phyloP scores from a whole-genome alignment of 306 rosid species.

The Gastrolobium villosum region DNA sequence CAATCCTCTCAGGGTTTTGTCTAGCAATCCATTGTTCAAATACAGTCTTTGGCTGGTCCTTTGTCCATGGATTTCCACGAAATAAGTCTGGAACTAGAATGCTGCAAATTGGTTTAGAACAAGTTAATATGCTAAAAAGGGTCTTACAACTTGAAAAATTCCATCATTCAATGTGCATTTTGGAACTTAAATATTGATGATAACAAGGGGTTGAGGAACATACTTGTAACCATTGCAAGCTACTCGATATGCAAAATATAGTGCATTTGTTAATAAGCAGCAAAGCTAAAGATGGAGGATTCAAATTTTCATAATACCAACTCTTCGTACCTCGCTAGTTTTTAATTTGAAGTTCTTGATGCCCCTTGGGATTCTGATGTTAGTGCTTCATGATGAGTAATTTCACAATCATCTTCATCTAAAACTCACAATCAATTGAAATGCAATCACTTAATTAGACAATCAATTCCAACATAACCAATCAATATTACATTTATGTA shows the following conservation, averaged over 20 bases:
- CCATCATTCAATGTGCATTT: neutral
- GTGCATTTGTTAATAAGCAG: too few species aligned
- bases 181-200: neutral
- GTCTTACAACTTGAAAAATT: slow-evolving; percentile 4
- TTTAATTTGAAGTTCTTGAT: too few species aligned
- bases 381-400: too few species aligned
- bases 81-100: slow-evolving; percentile 85
- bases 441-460: too few species aligned
- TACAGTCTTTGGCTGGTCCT: slow-evolving; percentile 51
- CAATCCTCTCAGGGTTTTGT: slow-evolving; percentile 65
- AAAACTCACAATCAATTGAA: too few species aligned
- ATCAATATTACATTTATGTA: too few species aligned
- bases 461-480: too few species aligned
- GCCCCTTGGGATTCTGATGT: too few species aligned
- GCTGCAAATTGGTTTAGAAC: slow-evolving; percentile 62
- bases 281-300: too few species aligned
- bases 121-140: slow-evolving; percentile 11
- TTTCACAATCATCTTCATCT: too few species aligned
- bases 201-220: slow-evolving; percentile 36
- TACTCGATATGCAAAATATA: slow-evolving; percentile 81
- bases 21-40: slow-evolving; percentile 64
- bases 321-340: too few species aligned
- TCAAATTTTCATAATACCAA: too few species aligned
- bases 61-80: slow-evolving; percentile 74
- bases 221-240: slow-evolving; percentile 94